Base-by-base conservation (phyloP, 441 rosid species). In the Omphalea diandra region DNA sequence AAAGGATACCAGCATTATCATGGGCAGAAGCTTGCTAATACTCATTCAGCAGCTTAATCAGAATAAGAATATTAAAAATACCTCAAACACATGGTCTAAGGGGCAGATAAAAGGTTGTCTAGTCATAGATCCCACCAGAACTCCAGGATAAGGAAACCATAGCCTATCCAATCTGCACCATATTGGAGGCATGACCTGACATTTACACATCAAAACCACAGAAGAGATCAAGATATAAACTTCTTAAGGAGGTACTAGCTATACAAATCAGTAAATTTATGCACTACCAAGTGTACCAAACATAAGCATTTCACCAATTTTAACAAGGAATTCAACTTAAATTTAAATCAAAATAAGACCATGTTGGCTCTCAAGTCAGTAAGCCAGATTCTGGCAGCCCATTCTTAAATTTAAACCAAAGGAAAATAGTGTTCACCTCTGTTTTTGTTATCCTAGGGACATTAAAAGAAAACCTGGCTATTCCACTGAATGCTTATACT, bases 151-250 rank as follows among this genome's bases (percentile, higher is more conserved):
- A 8, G 90, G 84, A 86, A 91, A 96, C 99, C 99, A 96, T 65
- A 96, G 82, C 78, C 98, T 88, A 73, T 96, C 99, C 86, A 96
- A 73, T 86, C 98, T 89, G 85, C 99, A 96, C 99, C 99, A 96
- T 69, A 93, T 68, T 24, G 97, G 97, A 72, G 99, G 99, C 96
- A 93, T 85, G 68, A 95, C 90, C 98, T 95, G 83, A 80, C 77
- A 81, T 50, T 65, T 65, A 49, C 17, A 65, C 46, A 38, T 52
- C 65, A 53, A 60, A 75, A 59, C 33, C 57, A 63, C 47, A 56
- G 55, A 68, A 66, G 50, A 65, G 59, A 68, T 68, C 52, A 55
- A 47, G n/a, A 47, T 36, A 56, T 14, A 55, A 54, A 61, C 31
- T 55, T 70, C 33, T 27, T 38, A 3, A 64, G 49, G 69, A 64